phyloP scores from a whole-genome alignment of 768 basidiomycete species.

The Tricholoma hemisulphureum region DNA sequence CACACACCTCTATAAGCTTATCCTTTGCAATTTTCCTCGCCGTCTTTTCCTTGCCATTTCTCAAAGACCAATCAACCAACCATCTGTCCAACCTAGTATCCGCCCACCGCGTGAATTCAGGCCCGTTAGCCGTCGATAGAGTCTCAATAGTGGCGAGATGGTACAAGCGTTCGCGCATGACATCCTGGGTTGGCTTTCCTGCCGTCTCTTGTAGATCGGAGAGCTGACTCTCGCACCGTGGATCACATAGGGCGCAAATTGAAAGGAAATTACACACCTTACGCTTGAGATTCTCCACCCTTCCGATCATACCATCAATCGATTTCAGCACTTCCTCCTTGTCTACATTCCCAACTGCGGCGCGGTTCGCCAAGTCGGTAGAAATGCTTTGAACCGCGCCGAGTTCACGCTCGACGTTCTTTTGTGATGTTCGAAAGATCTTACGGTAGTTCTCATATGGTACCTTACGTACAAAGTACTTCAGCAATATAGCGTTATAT shows the following conservation, averaged over 20 bases:
- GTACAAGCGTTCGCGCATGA: constrained; percentile 71
- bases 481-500: no score
- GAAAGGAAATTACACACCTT: constrained; percentile 58
- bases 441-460: constrained; percentile 89
- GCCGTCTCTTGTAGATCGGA: constrained; percentile 46
- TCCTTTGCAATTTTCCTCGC: constrained; percentile 76
- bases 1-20: constrained; percentile 73
- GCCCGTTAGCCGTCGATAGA: constrained; percentile 47
- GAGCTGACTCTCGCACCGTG: constrained; percentile 31
- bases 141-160: constrained; percentile 67
- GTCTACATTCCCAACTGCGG: constrained; percentile 35
- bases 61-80: constrained; percentile 90
- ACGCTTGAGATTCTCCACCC: constrained; percentile 78
- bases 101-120: constrained; percentile 73
- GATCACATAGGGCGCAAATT: background rate
- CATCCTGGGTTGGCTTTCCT: constrained; percentile 63
- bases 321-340: constrained; percentile 55
- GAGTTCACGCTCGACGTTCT: constrained; percentile 78
- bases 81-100: constrained; percentile 81
- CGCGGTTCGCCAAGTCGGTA: constrained; percentile 56
- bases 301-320: constrained; percentile 74
- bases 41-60: constrained; percentile 74
- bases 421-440: constrained; percentile 80
- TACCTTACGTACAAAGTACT: constrained; percentile 47
- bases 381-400: constrained; percentile 54